Evolutionary conservation across 75 land plant species (phyloP).

Genomic region (Azolla pinnata): DNA sequence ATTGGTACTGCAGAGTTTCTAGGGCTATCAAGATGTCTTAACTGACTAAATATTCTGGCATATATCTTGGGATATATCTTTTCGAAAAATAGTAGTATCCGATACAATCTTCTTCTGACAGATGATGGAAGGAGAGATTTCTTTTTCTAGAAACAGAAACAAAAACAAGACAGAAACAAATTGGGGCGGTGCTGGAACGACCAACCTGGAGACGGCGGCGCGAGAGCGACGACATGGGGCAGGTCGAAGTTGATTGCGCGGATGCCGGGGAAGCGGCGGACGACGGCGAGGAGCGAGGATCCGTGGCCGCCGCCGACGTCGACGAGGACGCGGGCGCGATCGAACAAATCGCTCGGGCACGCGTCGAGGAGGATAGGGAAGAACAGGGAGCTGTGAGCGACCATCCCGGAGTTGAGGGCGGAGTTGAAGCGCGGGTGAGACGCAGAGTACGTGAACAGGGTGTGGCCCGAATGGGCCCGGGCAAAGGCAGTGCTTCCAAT

Average conservation of each 20-base stretch:
- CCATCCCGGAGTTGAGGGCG: constrained; percentile 55
- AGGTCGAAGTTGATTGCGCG: constrained; percentile 59
- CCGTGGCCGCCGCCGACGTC: constrained; percentile 79
- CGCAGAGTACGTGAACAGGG: constrained; percentile 37
- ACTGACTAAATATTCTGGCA: too few relatives aligned
- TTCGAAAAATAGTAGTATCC: too few relatives aligned
- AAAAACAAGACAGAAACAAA: too few relatives aligned
- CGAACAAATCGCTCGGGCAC: constrained; percentile 53
- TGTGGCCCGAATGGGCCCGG: constrained; percentile 44
- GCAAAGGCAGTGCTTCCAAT: constrained; percentile 53
- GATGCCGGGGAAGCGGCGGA: constrained; percentile 22
- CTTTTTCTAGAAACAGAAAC: too few relatives aligned
- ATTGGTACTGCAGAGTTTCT: too few relatives aligned
- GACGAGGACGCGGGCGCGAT: constrained; percentile 34
- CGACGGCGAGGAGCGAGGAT: constrained; percentile 39
- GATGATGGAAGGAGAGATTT: too few relatives aligned
- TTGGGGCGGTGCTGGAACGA: too few relatives aligned
- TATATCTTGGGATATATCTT: too few relatives aligned
- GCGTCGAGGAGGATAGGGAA: constrained; percentile 41
- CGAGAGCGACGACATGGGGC: constrained; percentile 53
- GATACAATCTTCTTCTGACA: too few relatives aligned
- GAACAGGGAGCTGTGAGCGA: constrained; percentile 39
- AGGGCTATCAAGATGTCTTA: too few relatives aligned
- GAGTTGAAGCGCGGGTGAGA: constrained; percentile 28
- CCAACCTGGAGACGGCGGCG: constrained; percentile 48